These are phyloP conservation scores for Scutellaria baicalensis DNA, from an alignment of 257 asterid species.

Conservation along the genomic window DNA sequence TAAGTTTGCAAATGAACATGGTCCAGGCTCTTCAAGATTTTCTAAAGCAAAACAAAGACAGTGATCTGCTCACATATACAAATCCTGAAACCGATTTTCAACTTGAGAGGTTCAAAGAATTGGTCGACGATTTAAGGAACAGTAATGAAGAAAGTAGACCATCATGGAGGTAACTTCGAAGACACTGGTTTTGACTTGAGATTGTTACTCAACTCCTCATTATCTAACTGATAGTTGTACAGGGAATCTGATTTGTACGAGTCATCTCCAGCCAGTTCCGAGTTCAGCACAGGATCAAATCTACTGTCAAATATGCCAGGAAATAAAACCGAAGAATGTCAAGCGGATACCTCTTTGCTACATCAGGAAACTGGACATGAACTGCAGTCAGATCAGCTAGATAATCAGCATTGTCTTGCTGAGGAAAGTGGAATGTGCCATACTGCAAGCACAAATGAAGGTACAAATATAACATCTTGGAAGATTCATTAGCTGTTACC, in stretches of 20 bases:
- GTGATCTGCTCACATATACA: slow-evolving; percentile 33
- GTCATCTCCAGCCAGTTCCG: slow-evolving; percentile 73
- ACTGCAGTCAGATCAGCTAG: slow-evolving; percentile 32
- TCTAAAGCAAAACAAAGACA: slow-evolving; percentile 64
- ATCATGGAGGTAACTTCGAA: slow-evolving; percentile 60
- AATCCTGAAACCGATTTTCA: slow-evolving; percentile 48
- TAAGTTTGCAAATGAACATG: slow-evolving; percentile 13
- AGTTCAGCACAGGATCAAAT: slow-evolving; percentile 79
- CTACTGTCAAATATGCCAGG: slow-evolving; percentile 28
- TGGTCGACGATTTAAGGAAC: slow-evolving; percentile 57
- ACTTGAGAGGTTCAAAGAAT: slow-evolving; percentile 55
- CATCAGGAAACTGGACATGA: slow-evolving; percentile 37
- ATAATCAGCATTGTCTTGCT: slow-evolving; percentile 32
- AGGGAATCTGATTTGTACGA: slow-evolving; percentile 65
- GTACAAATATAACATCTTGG: slow-evolving; percentile 21
- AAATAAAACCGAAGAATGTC: slow-evolving; percentile 48
- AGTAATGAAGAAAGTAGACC: slow-evolving; percentile 45
- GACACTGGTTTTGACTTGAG: not conserved
- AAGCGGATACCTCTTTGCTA: slow-evolving; percentile 29
- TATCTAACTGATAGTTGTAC: slow-evolving; percentile 29
- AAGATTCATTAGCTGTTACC: not conserved
- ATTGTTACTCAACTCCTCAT: slow-evolving; percentile 11
- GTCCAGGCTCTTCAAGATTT: slow-evolving; percentile 72
- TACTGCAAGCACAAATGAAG: slow-evolving; percentile 33
- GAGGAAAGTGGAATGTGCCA: slow-evolving; percentile 36